Conservation (phyloP, 169 alveolate genomes). For the Plasmodium ovale region DNA sequence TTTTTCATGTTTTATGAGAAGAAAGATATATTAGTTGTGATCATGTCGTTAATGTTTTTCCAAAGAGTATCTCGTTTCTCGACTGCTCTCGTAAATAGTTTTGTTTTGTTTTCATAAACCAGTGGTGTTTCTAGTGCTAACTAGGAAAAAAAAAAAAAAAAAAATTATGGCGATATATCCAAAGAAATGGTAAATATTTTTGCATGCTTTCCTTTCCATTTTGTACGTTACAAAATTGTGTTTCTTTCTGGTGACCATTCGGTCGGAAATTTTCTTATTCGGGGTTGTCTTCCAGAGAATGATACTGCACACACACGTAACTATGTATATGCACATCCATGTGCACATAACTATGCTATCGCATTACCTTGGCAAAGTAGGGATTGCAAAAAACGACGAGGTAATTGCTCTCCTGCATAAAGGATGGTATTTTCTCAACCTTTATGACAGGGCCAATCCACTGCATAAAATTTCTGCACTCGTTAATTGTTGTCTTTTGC, state of each 20-base stretch:
- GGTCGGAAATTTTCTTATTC: too few relatives aligned
- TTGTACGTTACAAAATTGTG: too few relatives aligned
- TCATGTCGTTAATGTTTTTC: constrained; percentile 65
- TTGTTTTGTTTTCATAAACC: constrained; percentile 59
- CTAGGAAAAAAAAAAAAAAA: neutral
- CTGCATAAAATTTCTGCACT: constrained; percentile 81
- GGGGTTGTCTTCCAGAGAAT: too few relatives aligned
- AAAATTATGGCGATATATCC: neutral
- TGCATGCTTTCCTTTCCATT: too few relatives aligned
- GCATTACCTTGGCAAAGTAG: constrained; percentile 80
- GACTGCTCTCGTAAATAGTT: constrained; percentile 43
- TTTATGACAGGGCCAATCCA: constrained; percentile 86
- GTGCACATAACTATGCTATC: too few relatives aligned
- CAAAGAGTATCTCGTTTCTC: constrained; percentile 65
- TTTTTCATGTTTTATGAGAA: constrained; percentile 6
- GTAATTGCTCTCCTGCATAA: constrained; percentile 61
- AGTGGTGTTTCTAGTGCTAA: constrained; percentile 56
- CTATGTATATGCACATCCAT: neutral
- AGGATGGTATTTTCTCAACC: constrained; percentile 78
- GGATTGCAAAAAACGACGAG: constrained; percentile 83
- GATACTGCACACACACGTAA: neutral
- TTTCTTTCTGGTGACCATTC: too few relatives aligned
- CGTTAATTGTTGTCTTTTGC: constrained; percentile 75
- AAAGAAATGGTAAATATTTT: too few relatives aligned
- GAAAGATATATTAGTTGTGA: constrained; percentile 44